phyloP scores from a whole-genome alignment of 148 eudicot species.

The Silene conica region DNA sequence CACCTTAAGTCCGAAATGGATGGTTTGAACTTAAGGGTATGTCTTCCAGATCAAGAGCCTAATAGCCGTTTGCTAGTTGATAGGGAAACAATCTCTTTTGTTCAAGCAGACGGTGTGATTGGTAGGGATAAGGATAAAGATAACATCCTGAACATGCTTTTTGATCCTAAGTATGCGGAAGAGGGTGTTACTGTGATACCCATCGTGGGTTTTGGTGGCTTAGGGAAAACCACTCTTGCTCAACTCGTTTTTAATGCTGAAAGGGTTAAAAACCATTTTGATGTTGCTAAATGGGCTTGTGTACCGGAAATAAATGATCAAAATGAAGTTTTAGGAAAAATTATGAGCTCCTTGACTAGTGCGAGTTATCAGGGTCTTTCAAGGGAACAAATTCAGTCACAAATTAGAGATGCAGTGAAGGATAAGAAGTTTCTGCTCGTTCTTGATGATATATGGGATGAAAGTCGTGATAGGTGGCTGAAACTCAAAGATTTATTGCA shows the following conservation, averaged over 20 bases:
- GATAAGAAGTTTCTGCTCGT: slow-evolving; percentile 15
- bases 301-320: slow-evolving; percentile 9
- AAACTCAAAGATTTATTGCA: background rate
- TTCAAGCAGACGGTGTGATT: background rate
- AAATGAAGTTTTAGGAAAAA: background rate
- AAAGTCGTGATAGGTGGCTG: background rate
- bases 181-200: slow-evolving; percentile 16
- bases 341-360: background rate
- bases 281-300: slow-evolving; percentile 9
- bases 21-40: background rate
- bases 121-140: slow-evolving; percentile 9
- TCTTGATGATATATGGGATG: slow-evolving; percentile 20
- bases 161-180: slow-evolving; percentile 10
- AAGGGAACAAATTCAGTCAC: background rate
- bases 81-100: slow-evolving; percentile 17
- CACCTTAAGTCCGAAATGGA: slow-evolving; percentile 13
- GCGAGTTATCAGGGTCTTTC: background rate
- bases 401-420: background rate
- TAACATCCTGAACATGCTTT: slow-evolving; percentile 2
- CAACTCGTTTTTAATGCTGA: slow-evolving; percentile 16
- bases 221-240: slow-evolving; percentile 19
- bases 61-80: background rate
- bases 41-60: background rate
- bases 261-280: slow-evolving; percentile 2
- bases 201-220: slow-evolving; percentile 15